These are phyloP conservation scores for Calonectria naviculata DNA, from an alignment of 2,329 filamentous ascomycete genomes.

Conservation along the genomic window DNA sequence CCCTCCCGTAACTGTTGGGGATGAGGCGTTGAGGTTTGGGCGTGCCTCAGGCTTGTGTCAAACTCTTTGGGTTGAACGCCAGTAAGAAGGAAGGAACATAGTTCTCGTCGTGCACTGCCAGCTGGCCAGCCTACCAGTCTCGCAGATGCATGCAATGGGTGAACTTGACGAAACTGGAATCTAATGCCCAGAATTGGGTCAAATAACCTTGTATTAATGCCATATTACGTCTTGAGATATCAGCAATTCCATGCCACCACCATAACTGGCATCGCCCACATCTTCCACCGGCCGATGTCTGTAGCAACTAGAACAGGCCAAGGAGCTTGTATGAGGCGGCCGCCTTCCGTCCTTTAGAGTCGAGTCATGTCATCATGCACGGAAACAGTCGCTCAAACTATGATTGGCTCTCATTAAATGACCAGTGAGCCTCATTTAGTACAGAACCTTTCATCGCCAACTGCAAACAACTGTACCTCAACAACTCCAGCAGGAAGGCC, in stretches of 20 bases:
- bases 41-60: slow-evolving; percentile 15
- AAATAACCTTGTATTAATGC: too few species aligned
- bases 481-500: not conserved
- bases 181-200: not conserved
- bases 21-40: slow-evolving; percentile 23
- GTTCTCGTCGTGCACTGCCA: not conserved
- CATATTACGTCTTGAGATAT: too few species aligned
- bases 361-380: not conserved
- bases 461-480: not conserved
- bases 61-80: not conserved
- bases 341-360: not conserved
- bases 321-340: not conserved
- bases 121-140: not conserved
- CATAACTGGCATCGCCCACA: too few species aligned
- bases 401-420: not conserved
- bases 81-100: slow-evolving; percentile 29
- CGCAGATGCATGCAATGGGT: not conserved
- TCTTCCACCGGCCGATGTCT: not conserved
- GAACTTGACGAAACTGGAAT: not conserved
- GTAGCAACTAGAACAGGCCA: not conserved
- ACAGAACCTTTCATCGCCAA: not conserved
- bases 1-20: slow-evolving; percentile 31
- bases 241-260: not conserved
- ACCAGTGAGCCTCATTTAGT: not conserved
- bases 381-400: not conserved